Evolutionary conservation across 768 basidiomycete genomes (phyloP).

Genomic region (Suillus occidentalis): DNA sequence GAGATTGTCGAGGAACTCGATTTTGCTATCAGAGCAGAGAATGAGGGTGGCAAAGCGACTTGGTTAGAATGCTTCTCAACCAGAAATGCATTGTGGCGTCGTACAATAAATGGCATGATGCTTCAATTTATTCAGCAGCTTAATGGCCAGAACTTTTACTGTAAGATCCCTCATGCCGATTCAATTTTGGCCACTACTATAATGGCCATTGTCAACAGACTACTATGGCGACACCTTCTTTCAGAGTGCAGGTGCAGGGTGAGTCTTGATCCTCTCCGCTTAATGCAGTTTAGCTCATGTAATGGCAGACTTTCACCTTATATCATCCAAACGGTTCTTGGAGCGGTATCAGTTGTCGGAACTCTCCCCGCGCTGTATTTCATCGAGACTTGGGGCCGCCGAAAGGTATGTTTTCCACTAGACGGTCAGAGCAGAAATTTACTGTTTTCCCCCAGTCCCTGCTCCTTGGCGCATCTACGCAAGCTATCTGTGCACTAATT

Average conservation of each 20-base stretch:
- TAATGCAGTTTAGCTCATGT: not conserved
- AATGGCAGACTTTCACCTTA: conserved; percentile 56
- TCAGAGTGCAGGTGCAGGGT: conserved; percentile 67
- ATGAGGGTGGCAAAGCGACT: conserved; percentile 76
- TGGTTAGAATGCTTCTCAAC: conserved; percentile 79
- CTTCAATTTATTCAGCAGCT: conserved; percentile 79
- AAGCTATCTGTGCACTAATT: conserved; percentile 63
- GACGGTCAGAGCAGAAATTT: not conserved
- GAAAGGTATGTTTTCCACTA: conserved; percentile 42
- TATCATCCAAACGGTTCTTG: conserved; percentile 73
- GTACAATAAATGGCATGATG: conserved; percentile 82
- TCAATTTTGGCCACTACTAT: conserved; percentile 10
- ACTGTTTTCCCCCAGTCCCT: conserved; percentile 46
- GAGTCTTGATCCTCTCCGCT: conserved; percentile 17
- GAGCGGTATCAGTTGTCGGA: conserved; percentile 71
- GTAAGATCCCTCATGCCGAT: conserved; percentile 35
- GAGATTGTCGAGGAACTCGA: conserved; percentile 66
- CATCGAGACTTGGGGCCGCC: conserved; percentile 76
- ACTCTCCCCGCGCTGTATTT: conserved; percentile 68
- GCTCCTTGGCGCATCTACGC: conserved; percentile 58
- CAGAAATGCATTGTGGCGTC: conserved; percentile 66
- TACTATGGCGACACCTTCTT: conserved; percentile 85
- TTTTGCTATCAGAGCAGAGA: conserved; percentile 67
- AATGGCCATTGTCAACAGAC: conserved; percentile 40
- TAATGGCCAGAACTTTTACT: conserved; percentile 82